Base-by-base conservation (phyloP, 1,139 yeast species). In the Debaryomyces fabryi region DNA sequence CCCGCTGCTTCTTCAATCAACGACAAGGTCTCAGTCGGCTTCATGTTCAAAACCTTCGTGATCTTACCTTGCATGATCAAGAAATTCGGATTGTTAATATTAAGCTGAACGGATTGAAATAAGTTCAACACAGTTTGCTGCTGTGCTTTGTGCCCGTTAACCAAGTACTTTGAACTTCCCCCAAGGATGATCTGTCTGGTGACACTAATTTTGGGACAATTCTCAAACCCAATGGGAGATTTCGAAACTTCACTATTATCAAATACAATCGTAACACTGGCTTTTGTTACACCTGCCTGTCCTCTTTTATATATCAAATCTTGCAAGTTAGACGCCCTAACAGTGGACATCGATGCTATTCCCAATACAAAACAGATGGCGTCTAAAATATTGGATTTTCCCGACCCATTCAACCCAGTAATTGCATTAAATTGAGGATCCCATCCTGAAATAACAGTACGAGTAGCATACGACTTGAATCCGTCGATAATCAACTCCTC, bases 341-440 rank as follows among this genome's bases (percentile, higher is more conserved):
- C 97, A 0, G 97, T 89, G 20, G 90, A 68, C 96, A 93, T 91
- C 7, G 96, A 85, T 1, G 97, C 87, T 53, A 95, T 92, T 48
- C 99, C 99, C 33, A 95, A 77, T n/a, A 95, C 99, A 68, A 95
- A 95, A 69, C 99, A 95, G 48, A 93, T 93, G 49, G 99, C 96
- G 68, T 95, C 99, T 43, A 93, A 74, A 50, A 93, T 91, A 66
- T 93, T 93, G 18, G 97, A 91, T 63, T 93, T 95, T 9, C 99
- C 99, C 0, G 97, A 90, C 10, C 99, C 99, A 65, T 95, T 95
- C 49, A 93, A 77, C 9, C 99, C 99, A 0, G 99, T 95, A 63
- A 95, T 93, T 59, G 99, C 97, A 69, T 95, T 95, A 70, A 95
- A 95, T 67, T 88, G 96, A 1, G 90, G 81, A 66, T 95, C 99